These are phyloP conservation scores for Tulasnella sp. DNA, from an alignment of 768 basidiomycete species.

Conservation along the genomic window DNA sequence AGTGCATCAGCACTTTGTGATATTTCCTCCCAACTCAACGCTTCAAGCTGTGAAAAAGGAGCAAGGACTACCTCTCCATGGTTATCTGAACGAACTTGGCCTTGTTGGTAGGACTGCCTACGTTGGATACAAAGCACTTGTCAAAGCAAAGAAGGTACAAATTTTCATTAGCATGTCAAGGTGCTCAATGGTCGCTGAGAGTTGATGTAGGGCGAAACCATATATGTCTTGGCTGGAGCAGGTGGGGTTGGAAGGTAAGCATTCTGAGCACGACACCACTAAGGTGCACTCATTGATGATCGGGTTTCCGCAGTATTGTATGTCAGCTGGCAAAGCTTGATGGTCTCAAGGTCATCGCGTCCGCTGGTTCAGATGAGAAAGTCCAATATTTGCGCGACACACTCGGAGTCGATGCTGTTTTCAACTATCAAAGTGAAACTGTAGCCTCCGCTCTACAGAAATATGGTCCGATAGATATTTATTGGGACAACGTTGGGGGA, in stretches of 20 bases:
- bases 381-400: conserved; percentile 41
- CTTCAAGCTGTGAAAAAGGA: background rate
- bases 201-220: conserved; percentile 32
- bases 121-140: conserved; percentile 32
- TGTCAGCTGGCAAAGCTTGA: conserved; percentile 34
- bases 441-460: conserved; percentile 39
- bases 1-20: too few species aligned
- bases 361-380: conserved; percentile 62
- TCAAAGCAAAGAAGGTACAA: conserved; percentile 32
- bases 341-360: conserved; percentile 51
- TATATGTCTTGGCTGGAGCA: conserved; percentile 36
- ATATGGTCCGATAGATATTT: conserved; percentile 48
- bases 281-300: background rate
- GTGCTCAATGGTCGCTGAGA: background rate
- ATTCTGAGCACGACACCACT: conserved; percentile 14
- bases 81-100: conserved; percentile 16
- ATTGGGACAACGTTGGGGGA: conserved; percentile 26
- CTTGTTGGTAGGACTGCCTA: conserved; percentile 25
- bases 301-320: conserved; percentile 21
- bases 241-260: conserved; percentile 50
- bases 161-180: background rate
- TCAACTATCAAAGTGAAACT: conserved; percentile 57
- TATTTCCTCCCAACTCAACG: too few species aligned
- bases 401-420: conserved; percentile 54
- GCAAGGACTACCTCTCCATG: background rate